A percentile compares a stretch with the other conserved stretches of the same genome.
Evolutionary conservation across 2,329 filamentous ascomycete species (phyloP).

Genomic region (Scytalidium lignicola): DNA sequence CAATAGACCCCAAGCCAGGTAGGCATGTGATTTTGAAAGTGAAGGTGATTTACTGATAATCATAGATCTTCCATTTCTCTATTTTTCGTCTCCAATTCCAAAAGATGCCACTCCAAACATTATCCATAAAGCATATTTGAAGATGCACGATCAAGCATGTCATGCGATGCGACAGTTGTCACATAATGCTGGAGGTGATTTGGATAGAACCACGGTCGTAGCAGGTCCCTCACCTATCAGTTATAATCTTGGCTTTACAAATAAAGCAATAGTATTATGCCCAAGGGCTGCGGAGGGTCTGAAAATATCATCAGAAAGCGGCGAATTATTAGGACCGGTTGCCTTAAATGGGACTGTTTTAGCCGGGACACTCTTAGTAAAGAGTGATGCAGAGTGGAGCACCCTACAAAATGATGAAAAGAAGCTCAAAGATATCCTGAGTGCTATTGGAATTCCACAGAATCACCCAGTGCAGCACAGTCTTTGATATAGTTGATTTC

Average conservation of each 20-base stretch:
- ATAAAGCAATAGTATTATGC: conserved; percentile 45
- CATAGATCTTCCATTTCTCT: conserved; percentile 23
- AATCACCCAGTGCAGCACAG: background rate
- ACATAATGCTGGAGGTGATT: background rate
- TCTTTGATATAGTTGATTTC: background rate
- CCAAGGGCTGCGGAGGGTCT: conserved; percentile 50
- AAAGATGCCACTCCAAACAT: conserved; percentile 10
- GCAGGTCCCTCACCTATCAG: conserved; percentile 45
- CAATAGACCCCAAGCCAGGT: conserved; percentile 12
- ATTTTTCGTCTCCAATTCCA: conserved; percentile 20
- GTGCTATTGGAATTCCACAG: conserved; percentile 19
- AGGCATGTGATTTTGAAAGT: background rate
- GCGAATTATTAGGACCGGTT: conserved; percentile 20
- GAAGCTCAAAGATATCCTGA: conserved; percentile 36
- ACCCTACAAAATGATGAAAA: conserved; percentile 38
- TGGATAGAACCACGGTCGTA: conserved; percentile 8
- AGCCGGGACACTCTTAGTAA: conserved; percentile 59
- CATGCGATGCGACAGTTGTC: background rate
- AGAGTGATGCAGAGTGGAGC: conserved; percentile 53
- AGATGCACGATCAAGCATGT: conserved; percentile 19
- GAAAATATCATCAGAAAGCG: conserved; percentile 12
- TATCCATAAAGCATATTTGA: conserved; percentile 20
- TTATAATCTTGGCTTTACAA: conserved; percentile 60
- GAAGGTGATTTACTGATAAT: conserved; percentile 1
- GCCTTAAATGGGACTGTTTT: conserved; percentile 58